Conservation (phyloP, 176 grass and related monocot species). For the Microstegium vimineum region DNA sequence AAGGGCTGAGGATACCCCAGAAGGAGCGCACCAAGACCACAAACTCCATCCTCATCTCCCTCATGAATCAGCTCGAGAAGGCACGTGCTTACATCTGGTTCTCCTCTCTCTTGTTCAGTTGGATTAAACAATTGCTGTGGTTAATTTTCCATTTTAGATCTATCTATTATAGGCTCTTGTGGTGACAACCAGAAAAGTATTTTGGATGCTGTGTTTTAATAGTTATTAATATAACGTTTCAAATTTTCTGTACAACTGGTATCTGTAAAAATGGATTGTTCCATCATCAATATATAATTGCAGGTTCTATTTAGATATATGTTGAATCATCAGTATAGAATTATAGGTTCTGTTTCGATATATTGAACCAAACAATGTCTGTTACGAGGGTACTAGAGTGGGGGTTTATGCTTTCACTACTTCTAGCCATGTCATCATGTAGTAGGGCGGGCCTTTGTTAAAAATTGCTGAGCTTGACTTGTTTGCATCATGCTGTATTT, state of each 20-base stretch:
- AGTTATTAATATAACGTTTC: not conserved
- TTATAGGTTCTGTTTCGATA: not conserved
- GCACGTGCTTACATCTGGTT: not conserved
- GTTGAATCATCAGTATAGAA: not conserved
- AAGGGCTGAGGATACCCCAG: slow-evolving; percentile 63
- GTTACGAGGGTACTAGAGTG: not conserved
- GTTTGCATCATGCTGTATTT: not conserved
- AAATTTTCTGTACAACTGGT: not conserved
- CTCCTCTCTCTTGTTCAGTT: not conserved
- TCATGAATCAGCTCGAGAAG: slow-evolving; percentile 99
- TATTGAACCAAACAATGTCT: not conserved
- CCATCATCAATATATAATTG: not conserved
- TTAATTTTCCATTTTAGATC: slow-evolving; percentile 14
- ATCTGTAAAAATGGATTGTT: not conserved
- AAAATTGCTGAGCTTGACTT: not conserved
- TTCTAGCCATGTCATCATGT: not conserved
- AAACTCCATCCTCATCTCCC: slow-evolving; percentile 74
- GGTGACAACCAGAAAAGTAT: not conserved
- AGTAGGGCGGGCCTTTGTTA: not conserved
- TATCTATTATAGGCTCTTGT: not conserved
- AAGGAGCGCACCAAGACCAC: slow-evolving; percentile 94
- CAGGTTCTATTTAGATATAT: not conserved
- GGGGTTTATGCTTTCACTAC: not conserved
- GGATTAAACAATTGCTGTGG: not conserved
- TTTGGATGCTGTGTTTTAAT: not conserved